Percentiles rank a stretch among this genome's conserved stretches.
Conservation (phyloP, 352 stramenopile species). For the Phytophthora ohioensis region DNA sequence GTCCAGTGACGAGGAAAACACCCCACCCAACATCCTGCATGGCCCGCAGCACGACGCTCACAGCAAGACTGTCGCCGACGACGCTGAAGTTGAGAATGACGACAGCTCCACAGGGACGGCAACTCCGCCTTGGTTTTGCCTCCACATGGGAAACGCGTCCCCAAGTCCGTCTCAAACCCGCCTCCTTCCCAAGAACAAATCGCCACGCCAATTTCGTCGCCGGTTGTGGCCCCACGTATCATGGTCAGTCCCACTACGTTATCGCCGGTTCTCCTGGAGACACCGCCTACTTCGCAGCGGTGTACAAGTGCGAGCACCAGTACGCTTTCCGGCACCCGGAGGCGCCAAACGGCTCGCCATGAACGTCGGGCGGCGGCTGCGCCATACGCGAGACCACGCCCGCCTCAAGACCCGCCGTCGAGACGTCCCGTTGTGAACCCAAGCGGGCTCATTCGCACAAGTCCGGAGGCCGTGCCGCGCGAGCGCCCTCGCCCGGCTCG, state of each 20-base stretch:
- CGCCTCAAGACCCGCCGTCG: too few relatives aligned
- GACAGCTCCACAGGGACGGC: background rate
- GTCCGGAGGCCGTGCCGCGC: too few relatives aligned
- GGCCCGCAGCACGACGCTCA: too few relatives aligned
- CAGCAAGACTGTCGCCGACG: background rate
- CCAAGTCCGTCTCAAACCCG: too few relatives aligned
- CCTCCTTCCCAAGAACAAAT: too few relatives aligned
- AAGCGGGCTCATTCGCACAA: background rate
- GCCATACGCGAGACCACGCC: background rate
- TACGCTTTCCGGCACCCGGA: background rate
- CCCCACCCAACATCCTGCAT: background rate
- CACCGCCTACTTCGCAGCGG: background rate
- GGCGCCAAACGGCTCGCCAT: background rate
- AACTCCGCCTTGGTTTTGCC: background rate
- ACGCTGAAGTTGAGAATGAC: background rate
- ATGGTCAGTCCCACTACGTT: background rate
- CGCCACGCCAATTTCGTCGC: background rate
- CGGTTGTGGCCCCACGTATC: too few relatives aligned
- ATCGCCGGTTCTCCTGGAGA: background rate
- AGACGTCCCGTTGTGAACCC: too few relatives aligned
- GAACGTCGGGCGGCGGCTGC: background rate
- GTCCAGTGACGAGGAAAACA: slow-evolving; percentile 1
- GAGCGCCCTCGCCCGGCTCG: background rate
- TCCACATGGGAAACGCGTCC: background rate
- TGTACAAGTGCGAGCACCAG: background rate